Evolutionary conservation across 176 grass and related monocot genomes (phyloP).

Genomic region (Themeda triandra): DNA sequence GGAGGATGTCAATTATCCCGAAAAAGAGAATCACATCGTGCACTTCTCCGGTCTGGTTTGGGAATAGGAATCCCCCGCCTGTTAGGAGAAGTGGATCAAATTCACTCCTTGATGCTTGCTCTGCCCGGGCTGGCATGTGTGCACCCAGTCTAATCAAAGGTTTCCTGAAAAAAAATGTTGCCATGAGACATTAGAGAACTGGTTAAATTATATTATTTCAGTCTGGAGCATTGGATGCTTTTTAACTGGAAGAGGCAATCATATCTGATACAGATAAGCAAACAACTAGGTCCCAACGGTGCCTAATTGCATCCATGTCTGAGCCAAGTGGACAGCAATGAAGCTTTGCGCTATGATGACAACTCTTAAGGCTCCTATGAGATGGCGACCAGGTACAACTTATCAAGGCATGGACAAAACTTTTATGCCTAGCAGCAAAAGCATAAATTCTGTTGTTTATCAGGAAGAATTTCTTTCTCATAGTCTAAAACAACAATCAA

Average conservation of each 20-base stretch:
- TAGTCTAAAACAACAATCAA: neutral
- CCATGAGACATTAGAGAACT: conserved; percentile 1
- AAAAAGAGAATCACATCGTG: conserved; percentile 84
- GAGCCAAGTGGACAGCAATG: conserved; percentile 40
- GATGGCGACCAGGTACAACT: neutral
- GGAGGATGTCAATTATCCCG: conserved; percentile 94
- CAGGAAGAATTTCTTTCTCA: neutral
- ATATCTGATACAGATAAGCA: conserved; percentile 33
- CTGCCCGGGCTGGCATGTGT: conserved; percentile 85
- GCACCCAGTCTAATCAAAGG: conserved; percentile 68
- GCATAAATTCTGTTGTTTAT: neutral
- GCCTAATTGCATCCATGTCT: conserved; percentile 37
- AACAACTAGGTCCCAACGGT: conserved; percentile 52
- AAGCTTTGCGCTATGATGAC: conserved; percentile 31
- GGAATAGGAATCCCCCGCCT: conserved; percentile 51
- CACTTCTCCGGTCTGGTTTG: conserved; percentile 51
- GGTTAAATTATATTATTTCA: conserved; percentile 23
- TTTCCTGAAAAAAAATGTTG: conserved; percentile 61
- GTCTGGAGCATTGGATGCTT: neutral
- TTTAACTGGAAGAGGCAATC: conserved; percentile 36
- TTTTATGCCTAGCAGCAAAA: neutral
- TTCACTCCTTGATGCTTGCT: conserved; percentile 58
- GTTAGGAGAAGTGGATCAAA: conserved; percentile 52
- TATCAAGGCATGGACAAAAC: neutral
- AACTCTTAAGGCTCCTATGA: conserved; percentile 1